Percentiles rank a stretch among this genome's conserved stretches.
phyloP scores from a whole-genome alignment of 352 stramenopile species.

The Phytophthora agathidicida region DNA sequence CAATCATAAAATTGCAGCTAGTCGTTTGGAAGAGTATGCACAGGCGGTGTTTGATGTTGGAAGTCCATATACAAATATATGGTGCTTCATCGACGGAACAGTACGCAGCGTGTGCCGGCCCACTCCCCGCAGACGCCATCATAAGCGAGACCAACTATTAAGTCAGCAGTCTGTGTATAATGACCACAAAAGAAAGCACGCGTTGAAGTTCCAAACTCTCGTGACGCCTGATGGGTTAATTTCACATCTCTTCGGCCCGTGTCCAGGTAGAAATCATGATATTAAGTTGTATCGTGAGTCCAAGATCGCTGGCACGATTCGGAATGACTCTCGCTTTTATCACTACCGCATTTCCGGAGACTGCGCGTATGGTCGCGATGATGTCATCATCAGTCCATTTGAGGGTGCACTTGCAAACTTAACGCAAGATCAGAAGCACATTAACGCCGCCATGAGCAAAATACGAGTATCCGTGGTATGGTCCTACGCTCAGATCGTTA shows the following conservation, averaged over 20 bases:
- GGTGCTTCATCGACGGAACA: slow-evolving; percentile 4
- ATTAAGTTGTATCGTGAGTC: slow-evolving; percentile 8
- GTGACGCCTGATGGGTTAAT: slow-evolving; percentile 1
- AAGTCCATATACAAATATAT: no score
- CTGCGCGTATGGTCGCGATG: background rate
- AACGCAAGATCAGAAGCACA: background rate
- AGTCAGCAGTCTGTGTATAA: background rate
- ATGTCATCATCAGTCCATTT: background rate
- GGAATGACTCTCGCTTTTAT: background rate
- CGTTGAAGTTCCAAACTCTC: background rate
- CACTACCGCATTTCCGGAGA: background rate
- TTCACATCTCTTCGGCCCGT: background rate
- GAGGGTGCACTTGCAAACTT: background rate
- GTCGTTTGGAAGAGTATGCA: background rate
- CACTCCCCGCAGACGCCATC: background rate
- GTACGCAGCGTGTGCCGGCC: background rate
- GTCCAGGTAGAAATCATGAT: background rate
- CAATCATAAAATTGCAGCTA: no score
- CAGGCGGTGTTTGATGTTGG: background rate
- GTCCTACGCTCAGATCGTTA: slow-evolving; percentile 5
- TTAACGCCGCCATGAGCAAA: no score
- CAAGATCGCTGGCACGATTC: background rate
- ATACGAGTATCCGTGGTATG: slow-evolving; percentile 3
- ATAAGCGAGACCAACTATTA: slow-evolving; percentile 1
- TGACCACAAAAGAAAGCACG: no score